Conservation (phyloP, 345 rosid genomes). For the Dovyalis caffra region DNA sequence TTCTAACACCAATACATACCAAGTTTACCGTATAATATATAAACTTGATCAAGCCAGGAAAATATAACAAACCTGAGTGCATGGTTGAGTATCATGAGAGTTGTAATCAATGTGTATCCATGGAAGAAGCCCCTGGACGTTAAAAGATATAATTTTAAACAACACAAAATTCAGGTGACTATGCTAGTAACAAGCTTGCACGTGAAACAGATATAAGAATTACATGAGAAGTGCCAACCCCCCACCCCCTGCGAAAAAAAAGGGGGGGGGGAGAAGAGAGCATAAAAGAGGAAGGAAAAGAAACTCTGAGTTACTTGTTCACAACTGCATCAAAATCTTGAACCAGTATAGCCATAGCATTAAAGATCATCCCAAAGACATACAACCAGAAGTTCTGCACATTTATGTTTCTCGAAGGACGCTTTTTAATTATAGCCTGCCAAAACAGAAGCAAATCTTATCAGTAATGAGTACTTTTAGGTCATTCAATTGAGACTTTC, state of each 20-base stretch:
- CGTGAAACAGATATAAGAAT: no score
- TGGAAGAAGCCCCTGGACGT: slow-evolving; percentile 90
- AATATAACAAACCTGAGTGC: slow-evolving; percentile 72
- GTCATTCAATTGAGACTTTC: slow-evolving; percentile 5
- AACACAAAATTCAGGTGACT: slow-evolving; percentile 3
- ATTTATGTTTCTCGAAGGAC: slow-evolving; percentile 90
- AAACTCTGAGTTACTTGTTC: slow-evolving; percentile 58
- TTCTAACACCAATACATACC: background rate
- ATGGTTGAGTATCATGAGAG: slow-evolving; percentile 93
- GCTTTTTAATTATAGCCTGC: slow-evolving; percentile 92
- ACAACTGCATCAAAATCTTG: slow-evolving; percentile 92
- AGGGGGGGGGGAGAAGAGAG: no score
- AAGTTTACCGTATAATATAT: background rate
- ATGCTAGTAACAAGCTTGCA: background rate
- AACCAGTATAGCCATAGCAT: slow-evolving; percentile 79
- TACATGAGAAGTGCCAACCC: no score
- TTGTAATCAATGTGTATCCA: slow-evolving; percentile 79
- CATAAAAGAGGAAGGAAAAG: no score
- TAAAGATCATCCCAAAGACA: slow-evolving; percentile 92
- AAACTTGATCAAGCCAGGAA: slow-evolving; percentile 18
- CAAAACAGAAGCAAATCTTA: slow-evolving; percentile 25
- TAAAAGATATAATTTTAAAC: slow-evolving; percentile 8
- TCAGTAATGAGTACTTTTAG: background rate
- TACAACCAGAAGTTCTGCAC: slow-evolving; percentile 97
- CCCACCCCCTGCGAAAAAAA: no score